A percentile compares a stretch with the other conserved stretches of the same genome.
Conservation (phyloP, 2,329 filamentous ascomycete species). For the Ophiostoma sp. region DNA sequence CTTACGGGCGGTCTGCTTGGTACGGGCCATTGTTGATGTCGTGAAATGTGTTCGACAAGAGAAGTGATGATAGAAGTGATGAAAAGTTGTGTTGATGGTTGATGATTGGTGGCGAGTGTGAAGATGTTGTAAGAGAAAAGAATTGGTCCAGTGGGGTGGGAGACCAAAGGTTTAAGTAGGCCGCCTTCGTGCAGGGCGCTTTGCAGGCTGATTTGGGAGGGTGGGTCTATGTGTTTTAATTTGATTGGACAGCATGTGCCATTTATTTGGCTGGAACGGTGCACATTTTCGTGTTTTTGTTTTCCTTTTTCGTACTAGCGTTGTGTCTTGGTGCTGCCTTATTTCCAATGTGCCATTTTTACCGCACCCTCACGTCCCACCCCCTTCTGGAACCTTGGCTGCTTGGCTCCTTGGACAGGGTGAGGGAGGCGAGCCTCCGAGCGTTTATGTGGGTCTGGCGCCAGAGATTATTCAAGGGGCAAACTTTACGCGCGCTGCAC, state of each 20-base stretch:
- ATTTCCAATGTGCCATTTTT: background rate
- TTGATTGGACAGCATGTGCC: background rate
- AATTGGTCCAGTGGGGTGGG: constrained; percentile 44
- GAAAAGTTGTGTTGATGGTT: constrained; percentile 33
- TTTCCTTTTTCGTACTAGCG: constrained; percentile 9
- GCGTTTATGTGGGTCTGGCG: background rate
- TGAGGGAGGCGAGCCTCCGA: background rate
- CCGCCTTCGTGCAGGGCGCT: constrained; percentile 32
- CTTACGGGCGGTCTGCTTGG: constrained; percentile 71
- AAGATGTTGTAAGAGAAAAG: constrained; percentile 42
- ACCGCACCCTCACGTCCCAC: background rate
- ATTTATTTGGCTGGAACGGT: constrained; percentile 11
- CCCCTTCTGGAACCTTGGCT: background rate
- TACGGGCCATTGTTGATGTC: constrained; percentile 59
- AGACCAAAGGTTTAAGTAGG: constrained; percentile 43
- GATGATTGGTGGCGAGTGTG: constrained; percentile 38
- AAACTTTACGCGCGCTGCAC: background rate
- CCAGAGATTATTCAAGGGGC: background rate
- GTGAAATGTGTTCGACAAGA: constrained; percentile 28
- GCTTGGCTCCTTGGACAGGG: background rate
- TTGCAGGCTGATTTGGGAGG: constrained; percentile 41
- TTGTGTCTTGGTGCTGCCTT: background rate
- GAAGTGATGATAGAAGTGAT: constrained; percentile 25
- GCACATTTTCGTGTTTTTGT: constrained; percentile 19
- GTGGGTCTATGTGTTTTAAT: background rate